These are phyloP conservation scores for Apiotrichum mycotoxinovorans DNA, from an alignment of 1,284 basidiomycete genomes.

Conservation along the genomic window DNA sequence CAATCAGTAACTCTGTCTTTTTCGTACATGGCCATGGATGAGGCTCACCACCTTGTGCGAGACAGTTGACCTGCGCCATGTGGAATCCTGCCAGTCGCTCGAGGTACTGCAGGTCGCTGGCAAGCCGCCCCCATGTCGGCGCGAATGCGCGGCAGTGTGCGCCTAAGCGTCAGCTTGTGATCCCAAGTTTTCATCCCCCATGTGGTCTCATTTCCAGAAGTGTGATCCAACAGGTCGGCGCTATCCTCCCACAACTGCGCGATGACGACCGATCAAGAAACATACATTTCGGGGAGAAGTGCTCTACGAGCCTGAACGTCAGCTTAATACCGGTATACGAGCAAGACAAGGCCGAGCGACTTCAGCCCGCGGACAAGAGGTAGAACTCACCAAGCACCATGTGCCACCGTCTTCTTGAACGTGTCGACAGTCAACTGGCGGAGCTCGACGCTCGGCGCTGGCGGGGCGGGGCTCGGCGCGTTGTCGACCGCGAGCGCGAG, in stretches of 20 bases:
- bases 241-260: too few species aligned
- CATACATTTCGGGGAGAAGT: slow-evolving; percentile 50
- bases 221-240: too few species aligned
- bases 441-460: slow-evolving; percentile 12
- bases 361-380: too few species aligned
- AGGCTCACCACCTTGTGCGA: slow-evolving; percentile 71
- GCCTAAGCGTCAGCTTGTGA: slow-evolving; percentile 27
- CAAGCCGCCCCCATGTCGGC: slow-evolving; percentile 76
- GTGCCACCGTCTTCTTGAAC: slow-evolving; percentile 58
- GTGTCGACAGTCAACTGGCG: slow-evolving; percentile 61
- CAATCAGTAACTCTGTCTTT: neutral
- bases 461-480: neutral
- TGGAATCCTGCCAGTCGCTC: slow-evolving; percentile 60
- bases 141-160: slow-evolving; percentile 51
- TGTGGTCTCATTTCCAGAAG: too few species aligned
- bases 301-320: slow-evolving; percentile 48
- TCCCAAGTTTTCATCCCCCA: neutral
- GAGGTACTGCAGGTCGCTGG: slow-evolving; percentile 57
- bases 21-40: too few species aligned
- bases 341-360: too few species aligned
- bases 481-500: neutral
- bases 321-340: too few species aligned
- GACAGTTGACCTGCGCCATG: slow-evolving; percentile 82
- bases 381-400: slow-evolving; percentile 65
- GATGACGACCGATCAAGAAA: neutral